Evolutionary conservation across 75 land plant genomes (phyloP).

Genomic region (Cupressus sempervirens): DNA sequence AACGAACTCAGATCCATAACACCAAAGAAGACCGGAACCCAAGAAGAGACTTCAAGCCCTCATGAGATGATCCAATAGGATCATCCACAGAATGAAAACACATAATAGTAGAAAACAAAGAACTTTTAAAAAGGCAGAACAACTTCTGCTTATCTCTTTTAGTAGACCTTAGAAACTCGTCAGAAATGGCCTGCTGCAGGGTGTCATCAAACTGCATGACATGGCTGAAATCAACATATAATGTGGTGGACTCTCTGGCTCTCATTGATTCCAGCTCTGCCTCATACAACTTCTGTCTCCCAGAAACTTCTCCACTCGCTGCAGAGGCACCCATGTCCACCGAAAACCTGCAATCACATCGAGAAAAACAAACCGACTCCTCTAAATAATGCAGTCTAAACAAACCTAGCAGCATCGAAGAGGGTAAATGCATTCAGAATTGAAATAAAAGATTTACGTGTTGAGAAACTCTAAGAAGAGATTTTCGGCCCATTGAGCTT

Average conservation of each 20-base stretch:
- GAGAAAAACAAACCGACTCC: not conserved
- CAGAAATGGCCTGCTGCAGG: constrained; percentile 73
- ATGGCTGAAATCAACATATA: constrained; percentile 90
- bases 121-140: not conserved
- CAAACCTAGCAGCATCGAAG: not conserved
- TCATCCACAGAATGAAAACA: not conserved
- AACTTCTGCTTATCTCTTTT: too few relatives aligned
- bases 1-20: constrained; percentile 8
- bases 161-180: constrained; percentile 71
- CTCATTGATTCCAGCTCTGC: constrained; percentile 64
- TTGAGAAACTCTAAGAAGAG: constrained; percentile 83
- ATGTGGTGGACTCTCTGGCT: constrained; percentile 62
- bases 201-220: constrained; percentile 73
- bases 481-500: constrained; percentile 64
- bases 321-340: constrained; percentile 28
- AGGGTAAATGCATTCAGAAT: not conserved
- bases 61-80: not conserved
- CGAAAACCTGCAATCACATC: constrained; percentile 26
- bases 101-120: too few relatives aligned
- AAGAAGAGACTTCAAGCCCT: constrained; percentile 1
- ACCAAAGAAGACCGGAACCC: not conserved
- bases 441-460: constrained; percentile 23
- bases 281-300: constrained; percentile 46
- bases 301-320: constrained; percentile 25
- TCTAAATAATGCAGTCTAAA: not conserved